Evolutionary conservation across 257 asterid species (phyloP).

Genomic region (Fraxinus quadrangulata): DNA sequence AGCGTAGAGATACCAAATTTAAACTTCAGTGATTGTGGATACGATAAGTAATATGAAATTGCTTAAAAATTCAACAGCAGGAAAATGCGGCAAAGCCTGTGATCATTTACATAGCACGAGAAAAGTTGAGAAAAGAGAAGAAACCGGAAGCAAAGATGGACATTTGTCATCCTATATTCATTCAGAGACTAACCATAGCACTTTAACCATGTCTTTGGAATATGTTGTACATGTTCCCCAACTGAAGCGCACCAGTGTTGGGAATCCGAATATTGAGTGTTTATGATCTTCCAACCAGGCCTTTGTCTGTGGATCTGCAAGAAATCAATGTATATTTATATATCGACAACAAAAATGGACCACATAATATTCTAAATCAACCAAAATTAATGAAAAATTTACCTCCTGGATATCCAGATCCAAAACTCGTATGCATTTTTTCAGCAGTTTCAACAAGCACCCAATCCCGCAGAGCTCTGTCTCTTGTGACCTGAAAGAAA

Average conservation of each 20-base stretch:
- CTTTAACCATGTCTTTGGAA: constrained; percentile 67
- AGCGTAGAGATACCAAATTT: not conserved
- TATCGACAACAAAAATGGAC: constrained; percentile 7
- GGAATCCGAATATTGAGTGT: constrained; percentile 86
- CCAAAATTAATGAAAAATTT: constrained; percentile 20
- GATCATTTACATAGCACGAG: not conserved
- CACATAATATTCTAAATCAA: constrained; percentile 15
- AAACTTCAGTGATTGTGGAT: not conserved
- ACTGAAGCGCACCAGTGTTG: constrained; percentile 91
- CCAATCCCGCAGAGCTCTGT: constrained; percentile 83
- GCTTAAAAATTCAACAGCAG: not conserved
- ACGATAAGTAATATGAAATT: not conserved
- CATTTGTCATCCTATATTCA: not conserved
- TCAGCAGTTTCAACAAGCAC: constrained; percentile 77
- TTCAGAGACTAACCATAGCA: constrained; percentile 64
- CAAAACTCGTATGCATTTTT: constrained; percentile 66
- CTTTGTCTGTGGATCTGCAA: constrained; percentile 85
- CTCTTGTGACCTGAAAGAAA: constrained; percentile 80
- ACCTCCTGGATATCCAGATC: constrained; percentile 99
- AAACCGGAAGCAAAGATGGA: not conserved
- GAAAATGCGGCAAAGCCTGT: not conserved
- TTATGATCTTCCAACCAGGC: constrained; percentile 84
- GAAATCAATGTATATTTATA: not conserved
- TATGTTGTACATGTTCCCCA: constrained; percentile 92
- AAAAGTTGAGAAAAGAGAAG: not conserved